These are phyloP conservation scores for Huntiella bhutanensis DNA, from an alignment of 2,329 filamentous ascomycete species.

Conservation along the genomic window DNA sequence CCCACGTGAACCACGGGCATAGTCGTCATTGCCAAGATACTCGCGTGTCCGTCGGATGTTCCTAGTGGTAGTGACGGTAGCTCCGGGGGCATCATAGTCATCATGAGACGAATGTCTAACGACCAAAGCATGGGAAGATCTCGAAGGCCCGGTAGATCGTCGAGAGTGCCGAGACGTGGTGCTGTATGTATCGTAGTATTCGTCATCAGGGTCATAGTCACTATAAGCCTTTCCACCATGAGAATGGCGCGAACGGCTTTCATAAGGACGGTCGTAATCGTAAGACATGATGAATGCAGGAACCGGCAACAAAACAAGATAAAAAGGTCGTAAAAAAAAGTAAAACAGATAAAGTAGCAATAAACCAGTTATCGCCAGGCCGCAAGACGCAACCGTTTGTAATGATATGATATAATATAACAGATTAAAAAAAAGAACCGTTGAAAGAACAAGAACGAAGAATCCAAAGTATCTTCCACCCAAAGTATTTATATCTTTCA, in stretches of 20 bases:
- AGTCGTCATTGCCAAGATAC: constrained; percentile 27
- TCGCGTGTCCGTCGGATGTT: constrained; percentile 38
- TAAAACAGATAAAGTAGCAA: no score
- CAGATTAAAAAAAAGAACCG: background rate
- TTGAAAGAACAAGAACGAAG: constrained; percentile 3
- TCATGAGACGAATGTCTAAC: constrained; percentile 11
- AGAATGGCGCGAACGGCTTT: constrained; percentile 21
- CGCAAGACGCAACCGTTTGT: background rate
- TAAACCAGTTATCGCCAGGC: no score
- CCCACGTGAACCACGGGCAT: constrained; percentile 40
- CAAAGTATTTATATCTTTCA: no score
- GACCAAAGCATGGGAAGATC: constrained; percentile 2
- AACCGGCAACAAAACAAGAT: background rate
- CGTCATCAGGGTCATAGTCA: constrained; percentile 2
- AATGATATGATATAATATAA: background rate
- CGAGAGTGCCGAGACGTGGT: constrained; percentile 4
- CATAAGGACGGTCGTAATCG: constrained; percentile 25
- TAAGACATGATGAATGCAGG: constrained; percentile 25
- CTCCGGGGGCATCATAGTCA: background rate
- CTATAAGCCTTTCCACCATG: constrained; percentile 16
- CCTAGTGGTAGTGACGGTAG: constrained; percentile 15
- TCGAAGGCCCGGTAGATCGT: background rate
- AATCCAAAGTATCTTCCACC: background rate
- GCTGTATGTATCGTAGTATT: constrained; percentile 6
- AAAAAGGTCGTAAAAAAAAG: background rate